Evolutionary conservation across 2,329 filamentous ascomycete species (phyloP), one percentile per base, ranked within the genome.

Genomic region (Fusarium chlamydosporum): DNA sequence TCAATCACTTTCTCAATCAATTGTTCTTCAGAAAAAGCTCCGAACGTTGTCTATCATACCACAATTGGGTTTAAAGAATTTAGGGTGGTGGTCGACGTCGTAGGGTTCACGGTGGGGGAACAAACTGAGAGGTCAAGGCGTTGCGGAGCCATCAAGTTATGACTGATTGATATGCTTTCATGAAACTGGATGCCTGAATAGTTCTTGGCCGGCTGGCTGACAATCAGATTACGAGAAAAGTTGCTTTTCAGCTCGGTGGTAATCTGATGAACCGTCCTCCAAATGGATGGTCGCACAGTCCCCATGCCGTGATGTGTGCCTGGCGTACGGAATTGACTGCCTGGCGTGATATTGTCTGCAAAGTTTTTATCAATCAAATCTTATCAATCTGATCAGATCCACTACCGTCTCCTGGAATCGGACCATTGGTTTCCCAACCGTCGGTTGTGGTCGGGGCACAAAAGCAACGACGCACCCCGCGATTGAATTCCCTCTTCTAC

Each of bases 361-460:
- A 72, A 72, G 69, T 66, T 78, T 78, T 81, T 80, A 81, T 81
- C 79, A 81, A 81, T 81, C 79, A 76, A 78, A 83, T 83, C 81
- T 83, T 82, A 82, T 82, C 81, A 82, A 82, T 82, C 81, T 74
- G 76, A 82, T 81, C 77, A 76, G 72, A 66, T 71, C 76, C 77
- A 77, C 74, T 68, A 57, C 71, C 56, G 59, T 73, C 75, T 79
- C 76, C 75, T 77, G 70, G 70, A 72, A 77, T 78, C 76, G 74
- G 76, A 77, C 76, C 74, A 77, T 76, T 70, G 65, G 68, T 58
- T 66, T 72, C 67, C 53, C 48, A 67, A 57, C 64, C 46, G 56
- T 69, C 67, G 71, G 65, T 68, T 70, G 68, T 43, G 67, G 56
- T 76, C 63, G 65, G 72, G 67, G 65, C 73, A 75, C 74, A 71